These are phyloP conservation scores for Puccinia novopanici DNA, from an alignment of 1,284 basidiomycete species.

Conservation along the genomic window DNA sequence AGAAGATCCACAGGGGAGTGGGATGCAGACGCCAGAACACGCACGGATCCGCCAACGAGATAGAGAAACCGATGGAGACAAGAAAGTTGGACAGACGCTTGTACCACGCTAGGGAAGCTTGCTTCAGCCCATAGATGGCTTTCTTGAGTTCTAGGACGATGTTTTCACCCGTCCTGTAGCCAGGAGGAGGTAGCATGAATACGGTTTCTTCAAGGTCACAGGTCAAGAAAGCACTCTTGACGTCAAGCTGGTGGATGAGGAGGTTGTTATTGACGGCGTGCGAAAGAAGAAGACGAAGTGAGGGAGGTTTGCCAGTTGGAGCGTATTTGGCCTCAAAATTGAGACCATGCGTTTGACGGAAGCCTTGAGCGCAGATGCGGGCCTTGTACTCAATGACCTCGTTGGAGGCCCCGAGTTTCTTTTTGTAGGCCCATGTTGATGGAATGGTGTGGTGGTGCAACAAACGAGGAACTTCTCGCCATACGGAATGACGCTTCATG, in stretches of 20 bases:
- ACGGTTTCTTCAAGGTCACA: background rate
- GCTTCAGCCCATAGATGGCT: conserved; percentile 15
- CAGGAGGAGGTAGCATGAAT: background rate
- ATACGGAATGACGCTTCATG: too few relatives aligned
- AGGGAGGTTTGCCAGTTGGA: too few relatives aligned
- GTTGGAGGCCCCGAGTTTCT: too few relatives aligned
- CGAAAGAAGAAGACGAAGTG: too few relatives aligned
- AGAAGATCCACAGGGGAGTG: background rate
- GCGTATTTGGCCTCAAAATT: too few relatives aligned
- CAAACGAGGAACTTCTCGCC: too few relatives aligned
- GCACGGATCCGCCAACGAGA: background rate
- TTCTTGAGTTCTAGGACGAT: conserved; percentile 7
- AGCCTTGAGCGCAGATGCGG: too few relatives aligned
- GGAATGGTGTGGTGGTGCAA: too few relatives aligned
- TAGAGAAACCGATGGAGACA: background rate
- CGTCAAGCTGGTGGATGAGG: background rate
- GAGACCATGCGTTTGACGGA: background rate
- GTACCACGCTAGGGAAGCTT: conserved; percentile 6
- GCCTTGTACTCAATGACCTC: too few relatives aligned
- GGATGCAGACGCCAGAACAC: background rate
- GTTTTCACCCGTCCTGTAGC: background rate
- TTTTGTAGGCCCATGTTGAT: too few relatives aligned
- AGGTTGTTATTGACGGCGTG: too few relatives aligned
- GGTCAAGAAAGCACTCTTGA: background rate
- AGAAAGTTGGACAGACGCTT: background rate